These are phyloP conservation scores for Volvox reticuliferus DNA, from an alignment of 139 green algal genomes.

Conservation along the genomic window DNA sequence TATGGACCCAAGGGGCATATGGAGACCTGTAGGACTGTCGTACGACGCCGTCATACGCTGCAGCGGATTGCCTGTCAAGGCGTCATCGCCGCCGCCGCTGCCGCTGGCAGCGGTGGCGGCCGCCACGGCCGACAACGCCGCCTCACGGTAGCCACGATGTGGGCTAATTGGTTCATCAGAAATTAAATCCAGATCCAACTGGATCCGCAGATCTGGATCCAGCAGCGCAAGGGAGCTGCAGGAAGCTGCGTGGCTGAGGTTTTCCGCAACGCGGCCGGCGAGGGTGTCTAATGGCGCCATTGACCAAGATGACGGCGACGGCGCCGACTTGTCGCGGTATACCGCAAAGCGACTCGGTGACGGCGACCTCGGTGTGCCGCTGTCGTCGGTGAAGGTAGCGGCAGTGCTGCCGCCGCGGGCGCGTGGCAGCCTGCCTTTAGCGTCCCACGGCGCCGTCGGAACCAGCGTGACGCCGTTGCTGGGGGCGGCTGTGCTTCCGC, in stretches of 20 bases:
- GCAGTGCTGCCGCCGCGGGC: not conserved
- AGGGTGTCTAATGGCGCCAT: not conserved
- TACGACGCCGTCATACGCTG: conserved; percentile 6
- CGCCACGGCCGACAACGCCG: conserved; percentile 7
- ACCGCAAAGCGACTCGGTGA: not conserved
- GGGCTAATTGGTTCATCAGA: not conserved
- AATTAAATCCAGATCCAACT: not conserved
- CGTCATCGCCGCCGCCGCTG: not conserved
- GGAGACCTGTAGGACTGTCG: not conserved
- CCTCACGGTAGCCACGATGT: not conserved
- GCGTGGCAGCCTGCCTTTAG: not conserved
- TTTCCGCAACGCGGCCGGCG: too few species aligned
- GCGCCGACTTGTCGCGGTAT: not conserved
- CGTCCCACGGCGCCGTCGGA: conserved; percentile 1
- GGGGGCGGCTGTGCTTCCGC: not conserved
- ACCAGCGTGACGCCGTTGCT: not conserved
- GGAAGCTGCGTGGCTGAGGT: not conserved
- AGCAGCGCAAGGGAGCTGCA: not conserved
- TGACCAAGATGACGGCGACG: not conserved
- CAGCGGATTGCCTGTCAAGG: not conserved
- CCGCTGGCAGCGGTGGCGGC: not conserved
- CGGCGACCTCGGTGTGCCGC: not conserved
- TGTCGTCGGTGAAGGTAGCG: not conserved
- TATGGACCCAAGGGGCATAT: not conserved
- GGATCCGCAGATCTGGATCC: not conserved